Conservation (phyloP, 768 basidiomycete genomes). For the Butyriboletus loyo region DNA sequence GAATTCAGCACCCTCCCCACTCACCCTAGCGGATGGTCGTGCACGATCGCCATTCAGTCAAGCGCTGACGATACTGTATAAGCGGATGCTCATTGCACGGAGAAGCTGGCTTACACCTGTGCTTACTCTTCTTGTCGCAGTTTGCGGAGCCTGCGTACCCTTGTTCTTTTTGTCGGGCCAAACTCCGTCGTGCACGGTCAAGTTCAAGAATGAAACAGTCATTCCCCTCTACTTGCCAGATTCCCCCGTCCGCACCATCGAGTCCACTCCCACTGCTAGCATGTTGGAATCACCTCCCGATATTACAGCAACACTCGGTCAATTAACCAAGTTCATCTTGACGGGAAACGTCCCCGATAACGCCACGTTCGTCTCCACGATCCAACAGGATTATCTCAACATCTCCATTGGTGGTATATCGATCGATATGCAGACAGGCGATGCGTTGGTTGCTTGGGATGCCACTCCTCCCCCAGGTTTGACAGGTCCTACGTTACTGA, state of each 20-base stretch:
- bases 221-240: constrained; percentile 55
- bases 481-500: constrained; percentile 59
- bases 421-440: constrained; percentile 46
- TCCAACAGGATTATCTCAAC: constrained; percentile 50
- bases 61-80: constrained; percentile 70
- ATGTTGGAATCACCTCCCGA: constrained; percentile 55
- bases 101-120: constrained; percentile 68
- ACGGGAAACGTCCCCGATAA: constrained; percentile 51
- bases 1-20: constrained; percentile 1
- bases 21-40: constrained; percentile 45
- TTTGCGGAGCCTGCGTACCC: constrained; percentile 66
- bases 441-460: constrained; percentile 70
- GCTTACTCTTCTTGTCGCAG: constrained; percentile 50
- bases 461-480: constrained; percentile 55
- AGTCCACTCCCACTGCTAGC: constrained; percentile 31
- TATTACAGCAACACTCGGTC: constrained; percentile 46
- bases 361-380: constrained; percentile 52
- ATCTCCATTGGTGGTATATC: constrained; percentile 70
- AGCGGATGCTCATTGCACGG: constrained; percentile 59
- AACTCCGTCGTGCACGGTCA: constrained; percentile 47
- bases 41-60: constrained; percentile 57
- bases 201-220: constrained; percentile 34
- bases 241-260: constrained; percentile 38
- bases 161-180: constrained; percentile 58
- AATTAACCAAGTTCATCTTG: constrained; percentile 32